phyloP scores from a whole-genome alignment of 371 early-diverging fungal genomes.

The Syncephalastrum racemosum region DNA sequence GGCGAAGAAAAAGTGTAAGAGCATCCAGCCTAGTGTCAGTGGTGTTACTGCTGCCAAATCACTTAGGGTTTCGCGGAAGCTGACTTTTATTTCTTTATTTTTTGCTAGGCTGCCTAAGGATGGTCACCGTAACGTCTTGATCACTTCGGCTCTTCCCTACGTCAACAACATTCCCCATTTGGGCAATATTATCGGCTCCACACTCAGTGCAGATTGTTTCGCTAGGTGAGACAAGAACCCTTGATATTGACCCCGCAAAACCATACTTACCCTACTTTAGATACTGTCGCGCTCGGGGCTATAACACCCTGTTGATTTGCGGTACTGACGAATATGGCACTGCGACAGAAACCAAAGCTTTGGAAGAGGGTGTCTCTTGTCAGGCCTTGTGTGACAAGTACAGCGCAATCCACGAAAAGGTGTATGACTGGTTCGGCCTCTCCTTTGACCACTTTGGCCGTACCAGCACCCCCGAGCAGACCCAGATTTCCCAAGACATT shows the following conservation, averaged over 20 bases:
- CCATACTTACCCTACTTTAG: conserved; percentile 25
- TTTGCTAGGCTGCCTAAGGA: conserved; percentile 59
- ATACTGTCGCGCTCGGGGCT: conserved; percentile 90
- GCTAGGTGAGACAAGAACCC: conserved; percentile 60
- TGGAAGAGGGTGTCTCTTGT: conserved; percentile 90
- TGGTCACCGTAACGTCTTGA: conserved; percentile 84
- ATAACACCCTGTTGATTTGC: conserved; percentile 93
- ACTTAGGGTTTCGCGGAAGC: background rate
- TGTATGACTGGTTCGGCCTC: conserved; percentile 97
- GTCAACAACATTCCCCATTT: conserved; percentile 99
- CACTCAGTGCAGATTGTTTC: conserved; percentile 98
- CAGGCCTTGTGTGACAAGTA: conserved; percentile 98
- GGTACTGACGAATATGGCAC: conserved; percentile 99
- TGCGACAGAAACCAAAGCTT: conserved; percentile 99
- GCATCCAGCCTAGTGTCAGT: background rate
- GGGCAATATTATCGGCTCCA: conserved; percentile 99
- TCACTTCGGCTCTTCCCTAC: conserved; percentile 99
- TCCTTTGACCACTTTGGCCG: conserved; percentile 98
- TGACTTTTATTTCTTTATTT: background rate
- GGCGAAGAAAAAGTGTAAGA: conserved; percentile 11
- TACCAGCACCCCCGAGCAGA: conserved; percentile 92
- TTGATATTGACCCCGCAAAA: too few relatives aligned
- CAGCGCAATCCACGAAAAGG: conserved; percentile 81
- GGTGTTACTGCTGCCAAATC: background rate
- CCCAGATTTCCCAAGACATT: conserved; percentile 92